phyloP scores from a whole-genome alignment of 129 eudicot genomes.

The Logfia minima region DNA sequence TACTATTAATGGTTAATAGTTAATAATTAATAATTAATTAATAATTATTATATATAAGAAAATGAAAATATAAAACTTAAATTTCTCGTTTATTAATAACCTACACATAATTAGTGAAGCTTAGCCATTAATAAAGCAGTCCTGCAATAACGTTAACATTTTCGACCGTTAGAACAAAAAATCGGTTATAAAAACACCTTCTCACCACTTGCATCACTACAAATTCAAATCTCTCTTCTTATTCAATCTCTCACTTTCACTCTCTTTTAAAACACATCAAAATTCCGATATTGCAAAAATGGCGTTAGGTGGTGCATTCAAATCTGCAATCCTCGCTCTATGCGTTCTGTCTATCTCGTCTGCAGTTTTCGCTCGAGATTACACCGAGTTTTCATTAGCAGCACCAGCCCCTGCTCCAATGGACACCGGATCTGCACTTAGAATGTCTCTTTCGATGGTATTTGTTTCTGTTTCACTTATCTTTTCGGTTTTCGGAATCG shows the following conservation, averaged over 20 bases:
- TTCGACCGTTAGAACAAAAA: constrained; percentile 26
- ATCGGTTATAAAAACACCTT: not conserved
- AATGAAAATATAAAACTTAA: no score
- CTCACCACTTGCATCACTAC: not conserved
- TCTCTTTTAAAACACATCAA: not conserved
- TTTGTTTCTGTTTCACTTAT: constrained; percentile 13
- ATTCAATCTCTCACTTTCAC: not conserved
- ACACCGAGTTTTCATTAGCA: constrained; percentile 16
- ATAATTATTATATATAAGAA: no score
- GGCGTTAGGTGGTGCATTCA: constrained; percentile 26
- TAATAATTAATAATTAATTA: no score
- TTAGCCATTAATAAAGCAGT: no score
- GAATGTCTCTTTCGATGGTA: constrained; percentile 21
- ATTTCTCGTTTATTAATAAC: no score
- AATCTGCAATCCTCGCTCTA: not conserved
- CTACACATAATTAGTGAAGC: no score
- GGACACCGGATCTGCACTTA: constrained; percentile 33
- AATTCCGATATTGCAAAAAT: not conserved
- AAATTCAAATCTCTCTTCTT: not conserved
- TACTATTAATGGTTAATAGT: no score
- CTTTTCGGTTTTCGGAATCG: constrained; percentile 19
- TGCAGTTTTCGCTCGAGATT: constrained; percentile 18
- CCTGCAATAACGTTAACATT: constrained; percentile 26
- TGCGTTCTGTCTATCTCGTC: constrained; percentile 10
- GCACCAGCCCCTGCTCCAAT: constrained; percentile 42